Percentiles rank a stretch among this genome's conserved stretches.
Evolutionary conservation across 2,329 filamentous ascomycete species (phyloP).

Genomic region (Erysiphe pulchra): DNA sequence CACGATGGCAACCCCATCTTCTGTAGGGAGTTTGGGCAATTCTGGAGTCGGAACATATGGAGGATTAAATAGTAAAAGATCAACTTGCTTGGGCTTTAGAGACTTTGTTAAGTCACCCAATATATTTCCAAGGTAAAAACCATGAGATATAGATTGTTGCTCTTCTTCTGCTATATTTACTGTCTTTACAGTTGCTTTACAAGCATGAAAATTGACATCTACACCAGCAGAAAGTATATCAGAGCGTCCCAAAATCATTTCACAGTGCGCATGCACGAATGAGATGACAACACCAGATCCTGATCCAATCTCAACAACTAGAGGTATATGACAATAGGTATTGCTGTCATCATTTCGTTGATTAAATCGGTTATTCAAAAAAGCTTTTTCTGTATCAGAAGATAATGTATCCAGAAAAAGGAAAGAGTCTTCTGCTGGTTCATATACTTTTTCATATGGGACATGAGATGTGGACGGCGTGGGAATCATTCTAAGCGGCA

Average conservation of each 20-base stretch:
- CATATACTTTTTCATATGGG: slow-evolving; percentile 68
- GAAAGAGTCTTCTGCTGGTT: slow-evolving; percentile 89
- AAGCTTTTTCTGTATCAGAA: slow-evolving; percentile 16
- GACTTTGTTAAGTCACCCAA: slow-evolving; percentile 44
- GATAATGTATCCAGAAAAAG: slow-evolving; percentile 81
- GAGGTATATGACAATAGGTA: slow-evolving; percentile 19
- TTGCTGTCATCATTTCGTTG: background rate
- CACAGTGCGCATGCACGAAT: slow-evolving; percentile 57
- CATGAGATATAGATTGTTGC: slow-evolving; percentile 14
- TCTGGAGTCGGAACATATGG: slow-evolving; percentile 79
- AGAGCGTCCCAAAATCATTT: slow-evolving; percentile 42
- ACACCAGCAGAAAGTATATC: slow-evolving; percentile 48
- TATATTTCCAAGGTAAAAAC: slow-evolving; percentile 35
- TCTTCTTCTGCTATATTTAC: slow-evolving; percentile 23
- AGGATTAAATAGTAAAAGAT: slow-evolving; percentile 87
- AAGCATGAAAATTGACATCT: slow-evolving; percentile 72
- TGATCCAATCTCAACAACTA: slow-evolving; percentile 67
- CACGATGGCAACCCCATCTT: slow-evolving; percentile 21
- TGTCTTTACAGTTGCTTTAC: slow-evolving; percentile 46
- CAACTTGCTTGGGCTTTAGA: slow-evolving; percentile 33
- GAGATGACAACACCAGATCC: slow-evolving; percentile 87
- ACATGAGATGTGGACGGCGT: slow-evolving; percentile 88
- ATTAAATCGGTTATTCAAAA: slow-evolving; percentile 4
- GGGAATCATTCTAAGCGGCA: slow-evolving; percentile 42
- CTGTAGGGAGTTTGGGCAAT: slow-evolving; percentile 17